A percentile compares a stretch with the other conserved stretches of the same genome.
Conservation (phyloP, 2,329 filamentous ascomycete species). For the Talaromyces sp. region DNA sequence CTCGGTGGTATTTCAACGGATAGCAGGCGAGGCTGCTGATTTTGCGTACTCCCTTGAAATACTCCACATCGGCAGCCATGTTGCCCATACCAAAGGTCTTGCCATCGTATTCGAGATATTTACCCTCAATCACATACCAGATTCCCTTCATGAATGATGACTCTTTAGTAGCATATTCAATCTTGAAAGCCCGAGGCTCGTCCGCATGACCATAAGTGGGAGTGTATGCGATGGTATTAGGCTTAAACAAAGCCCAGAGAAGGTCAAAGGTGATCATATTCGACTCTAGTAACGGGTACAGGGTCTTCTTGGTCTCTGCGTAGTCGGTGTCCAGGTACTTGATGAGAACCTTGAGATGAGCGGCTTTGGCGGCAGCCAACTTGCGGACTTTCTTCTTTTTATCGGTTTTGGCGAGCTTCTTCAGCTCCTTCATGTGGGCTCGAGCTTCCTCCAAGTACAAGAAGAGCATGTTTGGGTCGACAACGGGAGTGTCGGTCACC, state of each 20-base stretch:
- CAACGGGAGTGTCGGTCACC: slow-evolving; percentile 70
- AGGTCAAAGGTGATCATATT: slow-evolving; percentile 85
- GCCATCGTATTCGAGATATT: slow-evolving; percentile 81
- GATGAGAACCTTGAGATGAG: slow-evolving; percentile 63
- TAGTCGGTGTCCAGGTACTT: slow-evolving; percentile 80
- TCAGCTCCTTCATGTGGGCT: slow-evolving; percentile 58
- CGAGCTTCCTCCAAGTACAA: slow-evolving; percentile 76
- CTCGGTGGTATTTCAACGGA: slow-evolving; percentile 73
- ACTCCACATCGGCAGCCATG: slow-evolving; percentile 62
- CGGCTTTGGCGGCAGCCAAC: slow-evolving; percentile 31
- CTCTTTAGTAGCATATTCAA: slow-evolving; percentile 69
- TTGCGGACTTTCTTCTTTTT: slow-evolving; percentile 40
- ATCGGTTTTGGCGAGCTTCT: slow-evolving; percentile 56
- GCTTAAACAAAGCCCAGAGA: slow-evolving; percentile 84
- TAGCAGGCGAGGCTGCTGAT: slow-evolving; percentile 74
- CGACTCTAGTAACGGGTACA: slow-evolving; percentile 73
- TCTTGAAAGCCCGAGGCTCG: slow-evolving; percentile 75
- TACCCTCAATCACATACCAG: slow-evolving; percentile 68
- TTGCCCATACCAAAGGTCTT: slow-evolving; percentile 75
- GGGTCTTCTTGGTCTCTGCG: slow-evolving; percentile 67
- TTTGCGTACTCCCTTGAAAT: slow-evolving; percentile 75
- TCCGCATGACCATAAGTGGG: slow-evolving; percentile 71
- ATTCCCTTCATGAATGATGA: slow-evolving; percentile 63
- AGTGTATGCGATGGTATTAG: slow-evolving; percentile 72
- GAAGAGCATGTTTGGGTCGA: slow-evolving; percentile 68